Base-by-base conservation (phyloP, 148 eudicot genomes). In the Cornus florida region DNA sequence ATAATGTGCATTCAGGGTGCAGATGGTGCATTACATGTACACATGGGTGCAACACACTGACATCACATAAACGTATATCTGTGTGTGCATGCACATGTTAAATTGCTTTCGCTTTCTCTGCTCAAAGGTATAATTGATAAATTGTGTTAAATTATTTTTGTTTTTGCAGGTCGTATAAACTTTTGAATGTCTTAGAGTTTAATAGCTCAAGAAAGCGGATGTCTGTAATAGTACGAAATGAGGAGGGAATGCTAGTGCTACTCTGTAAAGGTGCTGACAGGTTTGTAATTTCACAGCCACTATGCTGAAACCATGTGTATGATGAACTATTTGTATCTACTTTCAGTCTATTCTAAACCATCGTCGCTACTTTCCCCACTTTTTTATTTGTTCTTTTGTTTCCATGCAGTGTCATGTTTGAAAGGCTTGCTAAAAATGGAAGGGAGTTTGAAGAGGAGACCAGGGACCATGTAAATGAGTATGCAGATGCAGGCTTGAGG, bases 201-300 rank as follows among this genome's bases (percentile, higher is more conserved):
- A 90, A 91, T 59, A 93, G 98, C 84, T 75, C 96, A 32, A 86
- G 98, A 78, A 95, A 93, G 83, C 76, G 97, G 79, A 95, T 95
- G 98, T 93, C 98, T 7, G 98, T 93, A 43, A 86, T 95, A 75
- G 84, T 95, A 38, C 83, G 82, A 79, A 86, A 87, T 31, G 93
- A 86, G 78, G 95, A 93, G 31, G 95, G 95, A 53, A 88, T 87
- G 82, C 74, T 89, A 53, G 35, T 91, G 24, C 77, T 95, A 20
- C 87, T 95, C 46, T 87, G 87, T 78, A 95, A 95, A 91, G 98
- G 98, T 23, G 98, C 98, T 68, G 98, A 95, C 89, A 93, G 91
- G 97, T 92, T 66, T 39, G 80, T 70, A 77, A 28, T 8, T 43
- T 64, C 70, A 35, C 13, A 22, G n/a, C 71, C 9, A 16, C 35